A percentile compares a stretch with the other conserved stretches of the same genome.
These are phyloP conservation scores for Fusarium veterinarium DNA, from an alignment of 2,329 filamentous ascomycete species.

Conservation along the genomic window DNA sequence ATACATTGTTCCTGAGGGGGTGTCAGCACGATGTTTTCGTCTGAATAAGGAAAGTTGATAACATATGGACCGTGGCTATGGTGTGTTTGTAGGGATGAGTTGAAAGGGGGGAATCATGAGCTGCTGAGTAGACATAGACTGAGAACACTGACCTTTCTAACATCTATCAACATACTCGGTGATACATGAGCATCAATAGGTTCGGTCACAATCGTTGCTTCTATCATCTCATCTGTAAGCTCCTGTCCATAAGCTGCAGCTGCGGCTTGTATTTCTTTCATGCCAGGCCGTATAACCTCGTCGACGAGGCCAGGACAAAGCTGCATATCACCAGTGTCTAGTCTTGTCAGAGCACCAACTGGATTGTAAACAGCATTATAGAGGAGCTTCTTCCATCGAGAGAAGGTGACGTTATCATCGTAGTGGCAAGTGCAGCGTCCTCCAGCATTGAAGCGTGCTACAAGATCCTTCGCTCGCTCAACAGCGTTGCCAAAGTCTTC, in stretches of 20 bases:
- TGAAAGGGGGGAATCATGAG: not conserved
- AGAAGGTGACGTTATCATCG: constrained; percentile 38
- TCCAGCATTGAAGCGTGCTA: constrained; percentile 36
- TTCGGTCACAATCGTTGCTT: constrained; percentile 36
- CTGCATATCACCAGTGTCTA: constrained; percentile 42
- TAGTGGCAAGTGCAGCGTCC: constrained; percentile 33
- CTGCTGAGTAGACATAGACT: not conserved
- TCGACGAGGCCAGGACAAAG: constrained; percentile 41
- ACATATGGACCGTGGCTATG: not conserved
- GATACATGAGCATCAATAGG: constrained; percentile 40
- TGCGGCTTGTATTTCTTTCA: constrained; percentile 39
- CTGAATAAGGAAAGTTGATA: not conserved
- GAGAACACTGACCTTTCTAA: constrained; percentile 30
- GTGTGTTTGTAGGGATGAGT: not conserved
- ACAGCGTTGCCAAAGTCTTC: constrained; percentile 24
- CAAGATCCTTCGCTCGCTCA: constrained; percentile 37
- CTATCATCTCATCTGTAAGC: constrained; percentile 37
- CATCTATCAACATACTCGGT: constrained; percentile 42
- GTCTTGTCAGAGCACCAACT: constrained; percentile 31
- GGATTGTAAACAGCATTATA: constrained; percentile 43
- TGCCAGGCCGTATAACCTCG: constrained; percentile 38
- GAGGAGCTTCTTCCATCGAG: constrained; percentile 42
- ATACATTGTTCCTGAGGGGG: constrained; percentile 39
- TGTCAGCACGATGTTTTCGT: constrained; percentile 3
- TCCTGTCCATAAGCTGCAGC: constrained; percentile 40